These are phyloP conservation scores for Alternaria brassicicola DNA, from an alignment of 2,329 filamentous ascomycete genomes.

Conservation along the genomic window DNA sequence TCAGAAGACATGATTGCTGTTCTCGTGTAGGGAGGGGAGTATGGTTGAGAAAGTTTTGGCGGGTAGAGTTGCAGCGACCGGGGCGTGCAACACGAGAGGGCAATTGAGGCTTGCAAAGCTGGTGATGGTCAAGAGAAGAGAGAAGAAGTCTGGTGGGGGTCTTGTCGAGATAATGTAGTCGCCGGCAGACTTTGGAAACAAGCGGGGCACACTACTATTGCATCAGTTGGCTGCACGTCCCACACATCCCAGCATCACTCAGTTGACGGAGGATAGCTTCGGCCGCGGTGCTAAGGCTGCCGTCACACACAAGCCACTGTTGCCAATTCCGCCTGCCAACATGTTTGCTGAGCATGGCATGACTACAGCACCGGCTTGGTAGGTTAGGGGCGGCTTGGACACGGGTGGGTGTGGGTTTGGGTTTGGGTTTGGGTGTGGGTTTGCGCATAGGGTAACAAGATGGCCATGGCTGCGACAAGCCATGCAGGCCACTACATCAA, in stretches of 20 bases:
- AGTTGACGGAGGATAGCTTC: slow-evolving; percentile 19
- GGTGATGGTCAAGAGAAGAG: slow-evolving; percentile 31
- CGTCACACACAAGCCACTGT: slow-evolving; percentile 17
- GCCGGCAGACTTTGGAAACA: slow-evolving; percentile 43
- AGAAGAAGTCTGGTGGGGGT: slow-evolving; percentile 31
- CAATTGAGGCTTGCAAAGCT: slow-evolving; percentile 29
- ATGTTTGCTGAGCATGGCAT: slow-evolving; percentile 12
- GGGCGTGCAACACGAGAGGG: slow-evolving; percentile 36
- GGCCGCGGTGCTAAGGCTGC: slow-evolving; percentile 40
- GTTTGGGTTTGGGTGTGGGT: no score
- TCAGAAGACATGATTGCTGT: slow-evolving; percentile 47
- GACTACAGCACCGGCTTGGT: slow-evolving; percentile 16
- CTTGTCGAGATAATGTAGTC: slow-evolving; percentile 43
- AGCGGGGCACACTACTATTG: slow-evolving; percentile 39
- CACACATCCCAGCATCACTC: slow-evolving; percentile 16
- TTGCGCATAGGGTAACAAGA: not conserved
- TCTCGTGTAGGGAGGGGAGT: slow-evolving; percentile 11
- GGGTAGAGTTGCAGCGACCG: slow-evolving; percentile 40
- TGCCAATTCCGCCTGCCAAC: slow-evolving; percentile 18
- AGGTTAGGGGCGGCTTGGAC: not conserved
- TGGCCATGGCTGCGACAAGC: not conserved
- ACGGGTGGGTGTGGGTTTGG: no score
- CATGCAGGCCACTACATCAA: not conserved
- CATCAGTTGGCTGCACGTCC: slow-evolving; percentile 34
- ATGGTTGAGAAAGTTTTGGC: slow-evolving; percentile 20